Base-by-base conservation (phyloP, 106 monocot species). In the Cymbidium sinense region DNA sequence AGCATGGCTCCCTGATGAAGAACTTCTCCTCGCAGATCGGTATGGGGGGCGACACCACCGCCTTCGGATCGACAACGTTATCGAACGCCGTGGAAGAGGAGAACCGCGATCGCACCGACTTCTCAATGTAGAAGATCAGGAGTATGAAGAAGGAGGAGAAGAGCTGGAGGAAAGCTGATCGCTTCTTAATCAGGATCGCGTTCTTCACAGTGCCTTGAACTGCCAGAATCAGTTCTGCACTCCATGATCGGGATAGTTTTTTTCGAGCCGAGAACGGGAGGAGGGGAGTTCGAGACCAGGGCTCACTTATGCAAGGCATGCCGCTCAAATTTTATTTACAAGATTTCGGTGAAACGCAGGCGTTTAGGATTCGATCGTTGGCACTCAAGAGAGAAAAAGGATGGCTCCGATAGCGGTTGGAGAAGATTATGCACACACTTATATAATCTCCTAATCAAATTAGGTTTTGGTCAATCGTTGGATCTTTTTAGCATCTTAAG, bases 111-210 rank as follows among this genome's bases (percentile, higher is more conserved):
- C n/a, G n/a, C n/a, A 87, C 35, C 36, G 96, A 84, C 74, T 84
- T 82, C 72, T 93, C 91, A 87, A 96, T 91, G 87, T 86, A 86
- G 83, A 96, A 96, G 82, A 96, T 86, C 81, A 96, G 88, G 73
- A 96, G 86, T 75, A 96, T 83, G 91, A 93, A 96, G 88, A 96
- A 86, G 17, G 96, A 91, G 31, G 93, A 93, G 86, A 96, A 85
- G 62, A 93, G 88, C 88, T 93, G 89, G 34, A 96, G 76, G 21
- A 81, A 39, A 21, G 93, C 83, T 15, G 93, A 93, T 4, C 86
- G 76, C 84, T 88, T 87, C 82, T 88, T 79, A 20, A 91, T 71
- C 93, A 96, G 79, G 50, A 86, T 93, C 34, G 52, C 79, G 89
- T 96, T 96, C 84, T 96, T 96, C 82, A 70, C 72, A 96, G 78